Evolutionary conservation across 202 grass and related monocot species (phyloP).

Genomic region (Panicum hallii): DNA sequence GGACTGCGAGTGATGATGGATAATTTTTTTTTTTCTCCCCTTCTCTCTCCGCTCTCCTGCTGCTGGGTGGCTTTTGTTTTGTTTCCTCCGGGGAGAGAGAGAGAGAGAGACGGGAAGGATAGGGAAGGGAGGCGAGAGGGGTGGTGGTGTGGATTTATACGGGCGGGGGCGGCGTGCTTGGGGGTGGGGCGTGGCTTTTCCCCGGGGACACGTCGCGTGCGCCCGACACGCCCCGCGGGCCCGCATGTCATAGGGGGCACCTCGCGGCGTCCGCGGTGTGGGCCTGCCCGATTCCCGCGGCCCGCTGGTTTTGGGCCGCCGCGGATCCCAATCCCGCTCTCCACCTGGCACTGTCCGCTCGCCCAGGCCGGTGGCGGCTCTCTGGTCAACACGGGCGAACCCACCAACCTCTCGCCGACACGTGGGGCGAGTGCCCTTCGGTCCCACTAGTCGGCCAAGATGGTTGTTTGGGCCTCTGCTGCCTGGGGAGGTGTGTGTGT

Average conservation of each 20-base stretch:
- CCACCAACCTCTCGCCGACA: neutral
- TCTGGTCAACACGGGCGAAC: neutral
- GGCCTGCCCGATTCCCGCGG: neutral
- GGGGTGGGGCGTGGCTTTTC: constrained; percentile 46
- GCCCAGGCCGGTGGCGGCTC: neutral
- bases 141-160: constrained; percentile 43
- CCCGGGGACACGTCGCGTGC: constrained; percentile 43
- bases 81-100: constrained; percentile 1
- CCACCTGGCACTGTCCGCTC: constrained; percentile 53
- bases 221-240: neutral
- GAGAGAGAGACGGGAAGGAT: constrained; percentile 10
- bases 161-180: constrained; percentile 50
- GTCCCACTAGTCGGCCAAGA: neutral
- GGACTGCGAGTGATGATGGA: constrained; percentile 1
- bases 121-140: neutral
- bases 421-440: fast-evolving
- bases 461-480: neutral
- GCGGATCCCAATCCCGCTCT: constrained; percentile 45
- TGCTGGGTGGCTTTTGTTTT: constrained; percentile 3
- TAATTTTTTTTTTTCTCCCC: neutral
- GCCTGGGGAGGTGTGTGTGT: neutral
- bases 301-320: constrained; percentile 44
- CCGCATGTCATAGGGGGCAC: constrained; percentile 18
- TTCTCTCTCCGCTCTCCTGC: neutral
- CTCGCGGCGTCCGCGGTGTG: fast-evolving